These are phyloP conservation scores for Arthrobotrys megalospora DNA, from an alignment of 2,329 filamentous ascomycete species.

Conservation along the genomic window DNA sequence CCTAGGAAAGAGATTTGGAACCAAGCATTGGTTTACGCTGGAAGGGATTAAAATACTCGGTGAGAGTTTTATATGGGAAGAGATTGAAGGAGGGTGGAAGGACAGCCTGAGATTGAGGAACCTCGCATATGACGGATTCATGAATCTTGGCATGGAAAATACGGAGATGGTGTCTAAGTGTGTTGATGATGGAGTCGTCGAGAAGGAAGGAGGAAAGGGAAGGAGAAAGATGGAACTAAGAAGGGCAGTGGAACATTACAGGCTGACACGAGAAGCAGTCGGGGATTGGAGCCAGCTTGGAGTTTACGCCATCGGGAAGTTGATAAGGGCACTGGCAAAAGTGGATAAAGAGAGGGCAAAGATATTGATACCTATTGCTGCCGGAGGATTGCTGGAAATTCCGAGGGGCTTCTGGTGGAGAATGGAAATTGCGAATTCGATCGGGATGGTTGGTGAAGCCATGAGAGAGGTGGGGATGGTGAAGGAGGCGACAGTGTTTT, in stretches of 20 bases:
- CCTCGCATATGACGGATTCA: conserved; percentile 33
- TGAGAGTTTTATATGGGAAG: conserved; percentile 38
- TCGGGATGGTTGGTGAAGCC: conserved; percentile 28
- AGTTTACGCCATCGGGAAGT: conserved; percentile 24
- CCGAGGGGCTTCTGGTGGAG: conserved; percentile 2
- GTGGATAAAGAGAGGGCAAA: conserved; percentile 23
- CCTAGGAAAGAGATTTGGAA: conserved; percentile 28
- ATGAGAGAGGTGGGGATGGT: conserved; percentile 44
- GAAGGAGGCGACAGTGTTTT: background rate
- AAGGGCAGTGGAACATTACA: conserved; percentile 38
- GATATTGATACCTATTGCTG: conserved; percentile 12
- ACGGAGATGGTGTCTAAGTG: conserved; percentile 25
- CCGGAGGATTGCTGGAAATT: conserved; percentile 2
- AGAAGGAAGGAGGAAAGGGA: conserved; percentile 18
- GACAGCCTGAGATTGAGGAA: conserved; percentile 34
- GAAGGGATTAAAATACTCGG: conserved; percentile 34
- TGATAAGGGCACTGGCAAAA: conserved; percentile 44
- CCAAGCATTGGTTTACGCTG: conserved; percentile 40
- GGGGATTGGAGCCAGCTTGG: conserved; percentile 32
- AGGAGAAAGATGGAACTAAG: conserved; percentile 44
- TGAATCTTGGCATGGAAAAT: conserved; percentile 12
- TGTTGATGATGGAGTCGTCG: conserved; percentile 34
- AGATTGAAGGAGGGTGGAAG: conserved; percentile 27
- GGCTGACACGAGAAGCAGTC: conserved; percentile 13
- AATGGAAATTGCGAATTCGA: conserved; percentile 19